Base-by-base conservation (phyloP, 1,284 basidiomycete genomes). In the Phylloboletellus chloephorus region DNA sequence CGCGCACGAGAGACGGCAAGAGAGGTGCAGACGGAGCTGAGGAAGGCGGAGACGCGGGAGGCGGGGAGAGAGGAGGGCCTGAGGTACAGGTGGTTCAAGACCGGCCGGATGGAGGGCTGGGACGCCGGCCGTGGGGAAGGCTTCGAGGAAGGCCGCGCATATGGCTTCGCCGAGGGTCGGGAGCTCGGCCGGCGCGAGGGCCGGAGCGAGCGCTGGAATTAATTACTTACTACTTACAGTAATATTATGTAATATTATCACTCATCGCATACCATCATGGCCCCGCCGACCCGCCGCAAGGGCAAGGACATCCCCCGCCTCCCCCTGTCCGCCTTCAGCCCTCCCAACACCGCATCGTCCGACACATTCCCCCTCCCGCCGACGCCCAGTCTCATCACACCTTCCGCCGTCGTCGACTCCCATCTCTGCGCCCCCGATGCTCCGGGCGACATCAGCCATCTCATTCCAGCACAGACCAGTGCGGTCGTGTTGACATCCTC, bases 311-410 rank as follows among this genome's bases (percentile, higher is more conserved):
- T 78, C 6, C 85, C 85, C 7, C 73, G 68, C 31, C 74, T 88
- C 12, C 84, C 84, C 0, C 58, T 78, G 23, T 85, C 82, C 10
- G 84, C 78, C 0, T 88, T 88, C 56, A 75, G 70, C 17, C 75
- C 81, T 0, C 80, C 82, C 21, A 81, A 73, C 61, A 70, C 78
- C 3, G 77, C 77, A 43, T 73, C 77, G 1, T 72, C 72, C 20
- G 84, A 86, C 37, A 66, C 66, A 3, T 87, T 85, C 56, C 80
- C 78, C 5, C 50, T 83, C 2, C 73, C 79, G 6, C 75, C 79
- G n/a, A 82, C 79, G 46, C 83, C 85, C 3, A 79, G 71, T 51
- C 69, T 75, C 10, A 67, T 84, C 37, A 71, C 78, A 50, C 86
- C 86, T 0, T 63, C 67, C 15, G 63, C 63, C n/a, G 67, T 88